These are phyloP conservation scores for Phytophthora crassamura DNA, from an alignment of 352 stramenopile species.

Conservation along the genomic window DNA sequence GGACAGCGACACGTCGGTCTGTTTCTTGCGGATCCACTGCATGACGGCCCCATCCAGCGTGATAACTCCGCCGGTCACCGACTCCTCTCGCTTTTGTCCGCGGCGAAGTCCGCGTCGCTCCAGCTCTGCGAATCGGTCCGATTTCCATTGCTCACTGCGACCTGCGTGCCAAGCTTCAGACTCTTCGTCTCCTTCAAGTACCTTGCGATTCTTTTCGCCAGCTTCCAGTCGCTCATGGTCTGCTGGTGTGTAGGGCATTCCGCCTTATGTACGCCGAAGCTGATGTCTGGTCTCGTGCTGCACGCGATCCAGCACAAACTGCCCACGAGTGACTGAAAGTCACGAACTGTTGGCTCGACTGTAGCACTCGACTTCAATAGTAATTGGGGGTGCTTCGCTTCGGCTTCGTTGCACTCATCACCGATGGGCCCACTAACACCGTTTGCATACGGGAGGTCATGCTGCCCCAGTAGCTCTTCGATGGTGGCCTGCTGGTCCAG, in stretches of 20 bases:
- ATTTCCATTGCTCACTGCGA: not conserved
- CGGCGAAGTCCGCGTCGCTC: conserved; percentile 33
- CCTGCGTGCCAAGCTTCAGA: conserved; percentile 15
- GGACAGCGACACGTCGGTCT: conserved; percentile 11
- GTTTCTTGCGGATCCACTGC: conserved; percentile 17
- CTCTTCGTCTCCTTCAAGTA: conserved; percentile 26
- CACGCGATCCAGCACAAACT: conserved; percentile 36
- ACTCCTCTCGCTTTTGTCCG: conserved; percentile 24
- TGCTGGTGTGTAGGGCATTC: conserved; percentile 13
- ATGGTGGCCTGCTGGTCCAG: conserved; percentile 32
- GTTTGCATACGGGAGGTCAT: conserved; percentile 28
- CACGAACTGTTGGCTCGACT: conserved; percentile 15
- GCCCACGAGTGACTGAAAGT: conserved; percentile 40
- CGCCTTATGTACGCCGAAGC: conserved; percentile 25
- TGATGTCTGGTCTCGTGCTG: conserved; percentile 35
- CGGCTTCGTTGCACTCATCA: not conserved
- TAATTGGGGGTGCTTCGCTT: not conserved
- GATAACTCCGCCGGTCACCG: conserved; percentile 16
- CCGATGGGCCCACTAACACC: conserved; percentile 11
- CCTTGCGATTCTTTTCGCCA: conserved; percentile 18
- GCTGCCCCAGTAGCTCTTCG: conserved; percentile 23
- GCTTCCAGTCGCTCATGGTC: conserved; percentile 3
- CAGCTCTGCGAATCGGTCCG: conserved; percentile 2
- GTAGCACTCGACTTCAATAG: too few relatives aligned
- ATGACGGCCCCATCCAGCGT: conserved; percentile 12